phyloP scores from a whole-genome alignment of 2,329 filamentous ascomycete genomes.

The Penicillium sp. region DNA sequence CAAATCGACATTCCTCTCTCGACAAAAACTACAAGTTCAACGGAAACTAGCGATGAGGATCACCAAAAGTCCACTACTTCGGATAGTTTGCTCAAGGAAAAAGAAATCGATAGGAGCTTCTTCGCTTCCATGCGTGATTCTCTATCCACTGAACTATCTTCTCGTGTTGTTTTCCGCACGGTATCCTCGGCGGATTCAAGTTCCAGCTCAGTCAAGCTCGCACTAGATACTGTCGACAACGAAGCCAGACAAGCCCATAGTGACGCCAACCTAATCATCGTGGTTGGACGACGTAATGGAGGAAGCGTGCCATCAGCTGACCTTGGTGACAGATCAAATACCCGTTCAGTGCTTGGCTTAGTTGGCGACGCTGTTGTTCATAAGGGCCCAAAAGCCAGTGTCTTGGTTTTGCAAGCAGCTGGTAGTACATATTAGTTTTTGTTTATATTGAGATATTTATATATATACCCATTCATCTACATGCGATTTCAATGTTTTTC shows the following conservation, averaged over 20 bases:
- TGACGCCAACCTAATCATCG: constrained; percentile 68
- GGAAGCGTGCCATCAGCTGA: constrained; percentile 2
- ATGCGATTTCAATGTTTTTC: not conserved
- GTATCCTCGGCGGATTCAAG: constrained; percentile 26
- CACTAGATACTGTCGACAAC: constrained; percentile 52
- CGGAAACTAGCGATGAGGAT: constrained; percentile 5
- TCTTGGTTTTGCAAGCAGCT: constrained; percentile 65
- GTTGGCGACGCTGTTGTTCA: constrained; percentile 44
- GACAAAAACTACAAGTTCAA: constrained; percentile 1
- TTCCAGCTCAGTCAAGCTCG: constrained; percentile 28
- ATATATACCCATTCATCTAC: not conserved
- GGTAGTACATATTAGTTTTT: not conserved
- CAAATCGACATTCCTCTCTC: constrained; percentile 46
- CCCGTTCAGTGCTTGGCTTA: constrained; percentile 28
- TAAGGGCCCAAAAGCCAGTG: constrained; percentile 59
- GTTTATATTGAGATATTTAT: not conserved
- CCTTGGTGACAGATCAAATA: constrained; percentile 19
- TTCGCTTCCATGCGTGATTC: constrained; percentile 57
- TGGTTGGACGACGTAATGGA: constrained; percentile 55
- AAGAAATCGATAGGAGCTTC: constrained; percentile 50
- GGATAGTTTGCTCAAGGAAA: not conserved
- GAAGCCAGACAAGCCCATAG: constrained; percentile 58
- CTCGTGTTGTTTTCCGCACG: constrained; percentile 55
- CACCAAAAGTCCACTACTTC: not conserved
- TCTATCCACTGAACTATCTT: constrained; percentile 47